Evolutionary conservation across 2,329 filamentous ascomycete species (phyloP).

Genomic region (Emergomyces africanus): DNA sequence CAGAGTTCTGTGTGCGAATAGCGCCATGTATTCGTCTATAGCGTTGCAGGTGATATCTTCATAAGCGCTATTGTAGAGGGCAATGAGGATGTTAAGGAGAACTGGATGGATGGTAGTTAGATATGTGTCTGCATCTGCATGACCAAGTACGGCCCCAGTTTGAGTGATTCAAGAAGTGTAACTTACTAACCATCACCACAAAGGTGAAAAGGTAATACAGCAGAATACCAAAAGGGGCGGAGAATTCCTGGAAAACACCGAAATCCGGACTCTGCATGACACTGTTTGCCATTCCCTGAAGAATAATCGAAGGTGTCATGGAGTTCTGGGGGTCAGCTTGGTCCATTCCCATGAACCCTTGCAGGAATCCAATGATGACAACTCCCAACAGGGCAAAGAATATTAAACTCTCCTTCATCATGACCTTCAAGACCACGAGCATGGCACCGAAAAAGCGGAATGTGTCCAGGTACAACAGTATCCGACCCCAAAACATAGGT

Average conservation of each 20-base stretch:
- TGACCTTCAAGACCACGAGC: constrained; percentile 90
- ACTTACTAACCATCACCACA: constrained; percentile 67
- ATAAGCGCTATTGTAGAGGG: constrained; percentile 92
- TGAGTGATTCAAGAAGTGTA: not conserved
- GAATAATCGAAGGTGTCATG: constrained; percentile 28
- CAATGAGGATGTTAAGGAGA: constrained; percentile 89
- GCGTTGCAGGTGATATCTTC: constrained; percentile 89
- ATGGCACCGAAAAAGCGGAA: constrained; percentile 96
- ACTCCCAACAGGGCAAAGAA: constrained; percentile 87
- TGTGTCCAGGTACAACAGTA: constrained; percentile 85
- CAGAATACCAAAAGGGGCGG: constrained; percentile 82
- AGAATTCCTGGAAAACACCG: constrained; percentile 74
- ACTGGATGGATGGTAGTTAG: constrained; percentile 32
- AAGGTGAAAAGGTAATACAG: constrained; percentile 98
- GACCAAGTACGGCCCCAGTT: not conserved
- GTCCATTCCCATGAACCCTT: constrained; percentile 88
- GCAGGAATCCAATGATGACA: constrained; percentile 67
- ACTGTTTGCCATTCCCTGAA: constrained; percentile 61
- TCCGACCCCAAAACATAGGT: constrained; percentile 91
- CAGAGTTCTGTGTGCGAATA: constrained; percentile 90
- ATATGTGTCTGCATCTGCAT: not conserved
- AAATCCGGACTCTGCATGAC: constrained; percentile 92
- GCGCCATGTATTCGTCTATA: constrained; percentile 85
- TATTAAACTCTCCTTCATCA: constrained; percentile 89
- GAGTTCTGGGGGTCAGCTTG: constrained; percentile 58